These are phyloP conservation scores for Galeopsis tetrahit DNA, from an alignment of 257 asterid species.

Conservation along the genomic window DNA sequence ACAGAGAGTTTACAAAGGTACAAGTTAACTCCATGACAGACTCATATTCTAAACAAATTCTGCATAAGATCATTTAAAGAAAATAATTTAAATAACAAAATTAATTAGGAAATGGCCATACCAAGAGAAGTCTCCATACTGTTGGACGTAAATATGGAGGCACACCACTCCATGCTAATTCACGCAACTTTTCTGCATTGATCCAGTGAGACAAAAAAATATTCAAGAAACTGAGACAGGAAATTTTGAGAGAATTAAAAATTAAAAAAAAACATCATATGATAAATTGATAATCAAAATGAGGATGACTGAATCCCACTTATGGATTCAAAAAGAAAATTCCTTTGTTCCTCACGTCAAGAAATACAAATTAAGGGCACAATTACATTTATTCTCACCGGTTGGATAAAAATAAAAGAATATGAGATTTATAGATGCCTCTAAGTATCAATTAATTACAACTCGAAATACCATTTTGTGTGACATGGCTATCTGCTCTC, in stretches of 20 bases:
- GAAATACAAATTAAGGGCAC: neutral
- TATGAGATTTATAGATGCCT: slow-evolving; percentile 1
- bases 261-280: neutral
- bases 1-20: neutral
- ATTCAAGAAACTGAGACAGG: slow-evolving; percentile 21
- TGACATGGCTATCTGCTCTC: neutral
- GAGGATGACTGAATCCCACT: slow-evolving; percentile 9
- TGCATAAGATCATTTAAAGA: slow-evolving; percentile 7
- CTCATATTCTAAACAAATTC: slow-evolving; percentile 23
- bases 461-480: slow-evolving; percentile 9
- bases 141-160: slow-evolving; percentile 91
- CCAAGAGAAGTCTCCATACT: slow-evolving; percentile 98
- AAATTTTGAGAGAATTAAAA: slow-evolving; percentile 3
- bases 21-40: slow-evolving; percentile 6
- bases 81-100: slow-evolving; percentile 12
- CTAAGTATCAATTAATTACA: neutral
- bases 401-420: slow-evolving; percentile 1
- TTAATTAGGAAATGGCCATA: slow-evolving; percentile 37
- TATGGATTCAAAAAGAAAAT: neutral
- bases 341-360: neutral
- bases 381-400: neutral
- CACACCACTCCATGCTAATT: slow-evolving; percentile 95
- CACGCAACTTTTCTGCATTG: slow-evolving; percentile 87
- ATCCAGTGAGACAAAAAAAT: slow-evolving; percentile 7
- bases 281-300: neutral